Conservation (phyloP, 805 yeast species). For the Yarrowia osloensis region DNA sequence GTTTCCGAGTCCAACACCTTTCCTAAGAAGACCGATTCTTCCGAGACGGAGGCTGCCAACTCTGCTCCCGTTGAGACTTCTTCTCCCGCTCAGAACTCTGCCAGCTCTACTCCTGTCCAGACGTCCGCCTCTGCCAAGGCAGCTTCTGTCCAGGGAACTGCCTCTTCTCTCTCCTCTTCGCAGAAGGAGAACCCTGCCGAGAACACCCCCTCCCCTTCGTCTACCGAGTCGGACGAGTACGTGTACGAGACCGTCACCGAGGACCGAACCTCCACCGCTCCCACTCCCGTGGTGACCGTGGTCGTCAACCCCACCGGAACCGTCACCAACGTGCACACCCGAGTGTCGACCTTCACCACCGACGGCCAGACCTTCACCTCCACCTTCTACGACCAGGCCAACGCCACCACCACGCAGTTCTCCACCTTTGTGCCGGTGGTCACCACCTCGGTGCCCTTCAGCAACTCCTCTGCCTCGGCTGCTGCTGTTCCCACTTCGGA, state of each 20-base stretch:
- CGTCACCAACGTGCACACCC: constrained; percentile 28
- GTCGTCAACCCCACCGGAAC: constrained; percentile 32
- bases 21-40: too few relatives aligned
- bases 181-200: not conserved
- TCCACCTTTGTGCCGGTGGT: not conserved
- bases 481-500: not conserved
- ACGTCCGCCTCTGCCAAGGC: not conserved
- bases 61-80: constrained; percentile 20
- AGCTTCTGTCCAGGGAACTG: not conserved
- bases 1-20: too few relatives aligned
- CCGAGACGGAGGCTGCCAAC: not conserved
- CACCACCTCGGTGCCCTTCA: constrained; percentile 2
- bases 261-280: constrained; percentile 20
- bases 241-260: constrained; percentile 23
- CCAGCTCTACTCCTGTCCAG: not conserved
- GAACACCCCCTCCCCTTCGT: not conserved
- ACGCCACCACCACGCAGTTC: constrained; percentile 10
- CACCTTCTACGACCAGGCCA: constrained; percentile 13
- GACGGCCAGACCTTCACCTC: constrained; percentile 31
- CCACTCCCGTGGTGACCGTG: constrained; percentile 31
- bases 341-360: constrained; percentile 31
- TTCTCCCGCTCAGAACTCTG: not conserved
- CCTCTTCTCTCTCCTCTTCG: not conserved
- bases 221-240: constrained; percentile 2
- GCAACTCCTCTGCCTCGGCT: not conserved